Base-by-base conservation (phyloP, 2,329 filamentous ascomycete species). In the Cordyceps javanica region DNA sequence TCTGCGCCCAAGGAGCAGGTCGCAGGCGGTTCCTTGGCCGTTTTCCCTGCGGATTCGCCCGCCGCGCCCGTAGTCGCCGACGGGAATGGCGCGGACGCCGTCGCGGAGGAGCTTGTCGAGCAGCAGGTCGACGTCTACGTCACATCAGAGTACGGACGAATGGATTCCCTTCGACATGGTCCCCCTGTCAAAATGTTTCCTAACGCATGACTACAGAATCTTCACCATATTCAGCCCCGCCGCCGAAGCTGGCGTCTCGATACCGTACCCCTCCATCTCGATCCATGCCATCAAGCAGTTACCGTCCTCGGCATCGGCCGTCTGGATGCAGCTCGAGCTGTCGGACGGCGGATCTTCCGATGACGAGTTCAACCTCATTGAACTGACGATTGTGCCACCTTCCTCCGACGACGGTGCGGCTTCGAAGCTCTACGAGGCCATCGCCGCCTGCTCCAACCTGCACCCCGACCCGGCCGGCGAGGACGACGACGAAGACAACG, bases 371-470 rank as follows among this genome's bases (percentile, higher is more conserved):
- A 78, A 83, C 58, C 83, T 82, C 9, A 74, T 90, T 50, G 87
- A 91, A 64, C 72, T 91, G 49, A 89, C 83, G 5, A 73, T 91
- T 39, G 75, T 87, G 16, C 72, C 64, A 19, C 41, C 68, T 5
- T 57, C 58, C 25, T 36, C 67, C 14, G 60, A 64, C 8, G 60
- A 60, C n/a, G 60, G 60, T 13, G 51, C 64, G n/a, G 65, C 64
- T 55, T 66, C 65, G 62, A 60, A 78, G 55, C 77, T 90, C 32
- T 92, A 85, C 72, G 79, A 82, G 19, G 88, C 89, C 38, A 83
- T 92, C 60, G 86, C 88, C 1, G 80, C 80, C 23, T 92, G 89
- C 72, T 88, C 88, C 3, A 87, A 92, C 65, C 74, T 92, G 14
- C 86, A 92, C 66, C 89, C 89, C 0, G 88, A 91, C 64, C 84